A percentile compares a stretch with the other conserved stretches of the same genome.
Conservation (phyloP, 257 asterid genomes). For the Oldenlandia corymbosa region DNA sequence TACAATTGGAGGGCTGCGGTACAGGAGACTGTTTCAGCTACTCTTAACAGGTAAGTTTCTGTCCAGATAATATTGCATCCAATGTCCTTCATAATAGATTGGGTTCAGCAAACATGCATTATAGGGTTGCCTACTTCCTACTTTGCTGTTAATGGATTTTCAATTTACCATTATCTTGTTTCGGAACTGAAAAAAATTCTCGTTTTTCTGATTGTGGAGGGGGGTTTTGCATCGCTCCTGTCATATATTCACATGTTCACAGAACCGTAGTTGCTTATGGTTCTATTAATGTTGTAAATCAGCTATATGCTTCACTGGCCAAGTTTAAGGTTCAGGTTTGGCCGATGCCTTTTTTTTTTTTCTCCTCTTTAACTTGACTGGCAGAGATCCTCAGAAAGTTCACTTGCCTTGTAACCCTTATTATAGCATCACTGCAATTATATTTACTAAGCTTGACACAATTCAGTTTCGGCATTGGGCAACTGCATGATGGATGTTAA, state of each 20-base stretch:
- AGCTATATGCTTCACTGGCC: too few species aligned
- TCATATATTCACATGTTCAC: neutral
- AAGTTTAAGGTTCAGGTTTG: too few species aligned
- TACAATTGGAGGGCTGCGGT: slow-evolving; percentile 99
- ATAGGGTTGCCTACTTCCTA: neutral
- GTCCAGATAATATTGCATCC: neutral
- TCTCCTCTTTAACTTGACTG: neutral
- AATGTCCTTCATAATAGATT: neutral
- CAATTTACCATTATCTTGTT: too few species aligned
- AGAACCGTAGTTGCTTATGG: neutral
- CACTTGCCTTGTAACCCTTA: neutral
- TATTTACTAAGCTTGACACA: neutral
- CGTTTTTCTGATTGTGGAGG: neutral
- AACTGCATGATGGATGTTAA: neutral
- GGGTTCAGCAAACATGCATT: neutral
- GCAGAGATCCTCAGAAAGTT: neutral
- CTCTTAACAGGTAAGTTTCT: slow-evolving; percentile 70
- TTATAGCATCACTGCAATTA: neutral
- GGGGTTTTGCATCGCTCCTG: neutral
- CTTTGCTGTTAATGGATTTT: neutral
- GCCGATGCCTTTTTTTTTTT: too few species aligned
- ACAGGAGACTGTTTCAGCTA: slow-evolving; percentile 97
- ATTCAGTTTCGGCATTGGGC: too few species aligned
- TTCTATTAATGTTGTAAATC: neutral
- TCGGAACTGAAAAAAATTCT: neutral